Evolutionary conservation across 1,284 basidiomycete species (phyloP), one percentile per base, ranked within the genome.

Genomic region (Cutaneotrichosporon sp.): DNA sequence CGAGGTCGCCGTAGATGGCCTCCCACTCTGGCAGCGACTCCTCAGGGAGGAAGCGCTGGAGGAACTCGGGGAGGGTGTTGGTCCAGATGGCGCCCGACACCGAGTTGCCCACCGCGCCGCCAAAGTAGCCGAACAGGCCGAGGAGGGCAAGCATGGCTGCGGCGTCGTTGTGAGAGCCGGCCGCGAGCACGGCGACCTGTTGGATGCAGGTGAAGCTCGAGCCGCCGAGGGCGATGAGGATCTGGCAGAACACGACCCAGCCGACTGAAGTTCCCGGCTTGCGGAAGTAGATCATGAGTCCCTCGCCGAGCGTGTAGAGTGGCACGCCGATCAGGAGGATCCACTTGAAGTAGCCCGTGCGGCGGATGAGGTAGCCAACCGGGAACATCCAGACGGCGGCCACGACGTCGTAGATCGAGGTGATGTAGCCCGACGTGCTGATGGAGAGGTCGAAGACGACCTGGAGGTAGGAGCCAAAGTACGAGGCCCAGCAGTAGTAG

Each of bases 11-110:
- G 56, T 76, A 75, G 46, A 77, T 76, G 3, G 54, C 56, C 53
- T 76, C 68, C 62, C 62, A 69, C 46, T 65, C 59, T 8, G 68
- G 72, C 2, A 77, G 56, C 0, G 75, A 67, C 9, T 73, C 71
- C 33, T 71, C 74, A 27, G 80, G 66, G 6, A 81, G 66, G 4
- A 67, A 59, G 22, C 55, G 31, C 29, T 60, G 42, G 20, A 81
- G 68, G 33, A 67, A 64, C 6, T 58, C 56, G 50, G 79, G 78
- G 2, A 81, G 66, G 1, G 74, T 72, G 60, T 81, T 61, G 8
- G 80, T 80, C 80, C 80, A 81, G 64, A 81, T 79, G 10, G 79
- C 78, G 29, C 78, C 80, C 7, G 78, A 80, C 63, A 80, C 70
- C 5, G 71, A 63, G 56, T 69, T 68, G 25, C 79, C 79, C 50